A percentile compares a stretch with the other conserved stretches of the same genome.
Evolutionary conservation across 2,329 filamentous ascomycete species (phyloP).

Genomic region (Penicillium sp.): DNA sequence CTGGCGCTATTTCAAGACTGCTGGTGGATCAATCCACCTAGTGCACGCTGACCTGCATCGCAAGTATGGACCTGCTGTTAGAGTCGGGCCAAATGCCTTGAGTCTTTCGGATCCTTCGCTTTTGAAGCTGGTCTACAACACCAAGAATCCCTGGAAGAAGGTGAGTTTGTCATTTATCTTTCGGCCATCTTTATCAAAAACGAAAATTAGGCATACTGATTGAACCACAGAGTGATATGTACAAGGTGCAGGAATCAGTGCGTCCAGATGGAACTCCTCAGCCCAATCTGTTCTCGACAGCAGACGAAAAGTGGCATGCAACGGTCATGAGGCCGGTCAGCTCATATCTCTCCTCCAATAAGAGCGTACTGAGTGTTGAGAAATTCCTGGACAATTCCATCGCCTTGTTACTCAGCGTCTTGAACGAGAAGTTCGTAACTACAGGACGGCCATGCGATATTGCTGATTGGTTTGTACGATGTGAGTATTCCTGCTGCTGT

Average conservation of each 20-base stretch:
- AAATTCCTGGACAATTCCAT: constrained; percentile 3
- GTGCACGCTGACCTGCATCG: constrained; percentile 66
- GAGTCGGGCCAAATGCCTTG: constrained; percentile 68
- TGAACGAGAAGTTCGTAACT: constrained; percentile 1
- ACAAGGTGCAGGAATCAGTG: constrained; percentile 7
- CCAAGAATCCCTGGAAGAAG: constrained; percentile 57
- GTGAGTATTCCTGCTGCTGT: not conserved
- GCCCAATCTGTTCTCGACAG: constrained; percentile 8
- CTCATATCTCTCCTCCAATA: constrained; percentile 2
- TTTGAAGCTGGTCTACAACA: constrained; percentile 70
- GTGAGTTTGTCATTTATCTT: constrained; percentile 12
- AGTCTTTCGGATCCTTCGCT: constrained; percentile 71
- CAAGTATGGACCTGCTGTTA: constrained; percentile 68
- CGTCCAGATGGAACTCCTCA: constrained; percentile 6
- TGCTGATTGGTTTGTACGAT: constrained; percentile 1
- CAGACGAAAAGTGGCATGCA: constrained; percentile 8
- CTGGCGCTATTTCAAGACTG: constrained; percentile 71
- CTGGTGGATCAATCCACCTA: constrained; percentile 58
- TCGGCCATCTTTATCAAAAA: not conserved
- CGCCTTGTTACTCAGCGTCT: not conserved
- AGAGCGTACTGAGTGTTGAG: constrained; percentile 4
- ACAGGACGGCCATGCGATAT: constrained; percentile 1
- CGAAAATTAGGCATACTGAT: not conserved
- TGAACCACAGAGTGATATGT: constrained; percentile 3
- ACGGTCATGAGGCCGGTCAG: not conserved